phyloP scores from a whole-genome alignment of 352 stramenopile species.

The Phytopythium chamaehyphon region DNA sequence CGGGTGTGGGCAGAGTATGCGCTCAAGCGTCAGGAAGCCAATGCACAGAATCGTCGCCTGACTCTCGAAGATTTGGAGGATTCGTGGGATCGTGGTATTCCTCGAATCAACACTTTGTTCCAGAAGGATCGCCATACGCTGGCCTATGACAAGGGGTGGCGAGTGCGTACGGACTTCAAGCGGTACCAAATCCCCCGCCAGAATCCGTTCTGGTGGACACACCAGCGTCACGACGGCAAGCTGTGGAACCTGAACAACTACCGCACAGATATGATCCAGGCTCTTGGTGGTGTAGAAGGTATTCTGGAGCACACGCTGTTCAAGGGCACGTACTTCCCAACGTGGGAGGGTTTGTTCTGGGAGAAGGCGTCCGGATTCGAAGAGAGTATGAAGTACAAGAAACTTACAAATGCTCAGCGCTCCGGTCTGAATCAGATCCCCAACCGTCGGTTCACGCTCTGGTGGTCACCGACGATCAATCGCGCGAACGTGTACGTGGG shows the following conservation, averaged over 20 bases:
- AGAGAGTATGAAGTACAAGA: constrained; percentile 99
- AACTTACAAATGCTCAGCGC: constrained; percentile 99
- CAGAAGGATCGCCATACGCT: constrained; percentile 99
- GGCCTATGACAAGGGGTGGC: constrained; percentile 99
- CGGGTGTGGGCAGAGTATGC: constrained; percentile 99
- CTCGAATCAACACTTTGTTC: constrained; percentile 96
- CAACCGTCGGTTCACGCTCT: constrained; percentile 99
- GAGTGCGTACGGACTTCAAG: constrained; percentile 98
- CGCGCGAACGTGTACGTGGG: constrained; percentile 99
- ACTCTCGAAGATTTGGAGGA: constrained; percentile 99
- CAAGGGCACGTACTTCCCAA: constrained; percentile 99
- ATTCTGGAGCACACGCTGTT: constrained; percentile 99
- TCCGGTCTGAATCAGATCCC: constrained; percentile 99
- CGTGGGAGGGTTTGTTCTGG: constrained; percentile 99
- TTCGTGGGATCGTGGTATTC: constrained; percentile 99
- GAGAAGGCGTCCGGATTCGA: constrained; percentile 97
- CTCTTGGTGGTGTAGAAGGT: constrained; percentile 98
- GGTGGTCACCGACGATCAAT: constrained; percentile 99
- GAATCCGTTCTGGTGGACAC: constrained; percentile 99
- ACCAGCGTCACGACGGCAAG: constrained; percentile 98
- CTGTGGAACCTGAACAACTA: constrained; percentile 99
- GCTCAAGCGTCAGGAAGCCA: constrained; percentile 98
- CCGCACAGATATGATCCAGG: constrained; percentile 99
- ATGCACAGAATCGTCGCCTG: constrained; percentile 97
- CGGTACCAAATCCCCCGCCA: constrained; percentile 97